Evolutionary conservation across 2,329 filamentous ascomycete species (phyloP), one percentile per base, ranked within the genome.

Genomic region (Aspergillus sp.): DNA sequence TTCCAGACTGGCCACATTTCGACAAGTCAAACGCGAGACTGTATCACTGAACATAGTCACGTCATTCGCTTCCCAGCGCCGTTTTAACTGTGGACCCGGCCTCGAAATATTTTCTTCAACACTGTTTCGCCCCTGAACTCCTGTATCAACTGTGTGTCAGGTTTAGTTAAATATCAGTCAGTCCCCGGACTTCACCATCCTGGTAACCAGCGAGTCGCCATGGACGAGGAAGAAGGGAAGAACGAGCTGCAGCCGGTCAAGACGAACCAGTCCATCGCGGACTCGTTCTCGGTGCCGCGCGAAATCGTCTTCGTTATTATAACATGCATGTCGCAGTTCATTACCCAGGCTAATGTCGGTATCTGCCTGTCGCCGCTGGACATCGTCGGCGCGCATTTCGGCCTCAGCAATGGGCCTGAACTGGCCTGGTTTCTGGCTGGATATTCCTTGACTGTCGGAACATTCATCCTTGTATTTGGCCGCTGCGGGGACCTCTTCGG

Each of bases 401-500:
- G 73, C 15, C 70, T 80, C 46, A 73, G 66, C 3, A 74, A 77
- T 12, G 68, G 73, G 0, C 79, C 78, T 8, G 68, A 79, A n/a
- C 71, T 85, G 13, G 79, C 77, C 47, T 87, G 85, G 83, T 79
- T 82, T 47, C 76, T 83, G 11, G 83, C 83, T 1, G 83, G 82
- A 1, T 88, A 86, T 66, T 79, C 76, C 9, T 69, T 87, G 52
- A 76, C 74, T 1, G 62, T 72, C 52, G 73, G 74, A 9, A 75
- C 73, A 1, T 77, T 77, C 56, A 75, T 77, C 55, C 64, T 77
- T 5, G 60, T 75, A 24, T 68, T 70, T 34, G 74, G 74, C 19
- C 70, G 74, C 27, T 65, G 71, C 9, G 74, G 74, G 3, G 74
- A 76, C 48, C 61, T 73, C 20, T 76, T 72, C 51, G 74, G 74